Conservation (phyloP, 2,329 filamentous ascomycete species). For the Penicillium sclerotigenum region DNA sequence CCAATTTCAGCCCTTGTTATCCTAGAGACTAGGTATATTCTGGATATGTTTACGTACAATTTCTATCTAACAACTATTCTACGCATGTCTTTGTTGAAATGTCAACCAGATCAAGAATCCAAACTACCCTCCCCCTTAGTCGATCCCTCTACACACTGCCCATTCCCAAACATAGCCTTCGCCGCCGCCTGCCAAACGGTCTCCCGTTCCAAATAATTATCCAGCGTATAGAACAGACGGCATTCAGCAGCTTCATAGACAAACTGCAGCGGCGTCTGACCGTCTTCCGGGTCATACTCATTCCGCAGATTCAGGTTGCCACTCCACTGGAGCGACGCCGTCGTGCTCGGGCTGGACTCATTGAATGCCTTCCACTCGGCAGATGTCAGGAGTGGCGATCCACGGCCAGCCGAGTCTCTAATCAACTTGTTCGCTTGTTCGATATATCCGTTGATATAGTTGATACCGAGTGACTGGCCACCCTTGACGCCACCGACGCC, state of each 20-base stretch:
- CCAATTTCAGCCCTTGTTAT: neutral
- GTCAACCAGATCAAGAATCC: constrained; percentile 8
- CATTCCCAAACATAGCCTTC: constrained; percentile 22
- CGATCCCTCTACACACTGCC: constrained; percentile 23
- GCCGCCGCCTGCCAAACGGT: constrained; percentile 52
- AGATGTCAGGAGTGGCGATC: constrained; percentile 15
- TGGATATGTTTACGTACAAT: neutral
- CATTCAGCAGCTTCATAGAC: constrained; percentile 60
- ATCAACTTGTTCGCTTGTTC: constrained; percentile 19
- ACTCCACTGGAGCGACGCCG: constrained; percentile 16
- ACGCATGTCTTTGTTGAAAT: neutral
- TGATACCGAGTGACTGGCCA: constrained; percentile 30
- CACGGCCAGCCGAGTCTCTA: constrained; percentile 8
- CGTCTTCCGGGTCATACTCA: constrained; percentile 45
- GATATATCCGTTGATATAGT: constrained; percentile 25
- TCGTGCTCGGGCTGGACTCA: constrained; percentile 16
- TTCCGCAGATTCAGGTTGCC: constrained; percentile 47
- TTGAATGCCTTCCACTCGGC: constrained; percentile 20
- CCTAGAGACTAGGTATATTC: neutral
- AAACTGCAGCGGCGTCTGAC: constrained; percentile 56
- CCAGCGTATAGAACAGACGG: constrained; percentile 56
- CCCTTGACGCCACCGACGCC: constrained; percentile 66
- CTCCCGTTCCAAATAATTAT: constrained; percentile 52
- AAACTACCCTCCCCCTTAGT: constrained; percentile 23
- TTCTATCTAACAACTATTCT: neutral